These are phyloP conservation scores for Aotearoamyces nothofagi DNA, from an alignment of 2,329 filamentous ascomycete genomes.

Conservation along the genomic window DNA sequence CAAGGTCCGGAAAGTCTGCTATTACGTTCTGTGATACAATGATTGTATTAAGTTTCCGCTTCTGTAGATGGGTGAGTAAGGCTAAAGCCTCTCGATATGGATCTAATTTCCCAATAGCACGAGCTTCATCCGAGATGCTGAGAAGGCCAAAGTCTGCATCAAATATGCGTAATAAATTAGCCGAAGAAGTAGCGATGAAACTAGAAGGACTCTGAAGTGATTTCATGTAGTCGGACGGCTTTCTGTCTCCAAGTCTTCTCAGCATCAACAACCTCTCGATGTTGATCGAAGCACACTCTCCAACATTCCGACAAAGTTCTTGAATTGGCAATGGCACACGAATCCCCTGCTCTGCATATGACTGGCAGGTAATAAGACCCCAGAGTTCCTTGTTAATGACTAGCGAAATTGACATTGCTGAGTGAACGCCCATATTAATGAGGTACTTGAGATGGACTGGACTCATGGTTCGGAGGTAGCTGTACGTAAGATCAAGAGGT, in stretches of 20 bases:
- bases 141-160: slow-evolving; percentile 11
- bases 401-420: slow-evolving; percentile 85
- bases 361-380: slow-evolving; percentile 75
- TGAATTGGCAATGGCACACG: slow-evolving; percentile 75
- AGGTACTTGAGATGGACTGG: slow-evolving; percentile 80
- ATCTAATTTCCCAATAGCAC: slow-evolving; percentile 10
- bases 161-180: slow-evolving; percentile 10
- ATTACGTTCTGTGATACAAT: slow-evolving; percentile 8
- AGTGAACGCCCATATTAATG: slow-evolving; percentile 71
- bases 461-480: slow-evolving; percentile 75
- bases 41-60: slow-evolving; percentile 5
- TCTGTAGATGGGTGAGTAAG: slow-evolving; percentile 9
- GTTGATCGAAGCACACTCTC: slow-evolving; percentile 9
- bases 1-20: slow-evolving; percentile 8
- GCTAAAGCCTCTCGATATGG: slow-evolving; percentile 11
- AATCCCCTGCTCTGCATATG: slow-evolving; percentile 63
- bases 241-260: slow-evolving; percentile 7
- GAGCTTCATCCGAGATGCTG: slow-evolving; percentile 9
- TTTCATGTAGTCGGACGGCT: slow-evolving; percentile 5
- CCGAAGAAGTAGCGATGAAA: slow-evolving; percentile 9
- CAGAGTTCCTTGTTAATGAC: slow-evolving; percentile 72
- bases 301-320: slow-evolving; percentile 76
- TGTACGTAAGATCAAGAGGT: slow-evolving; percentile 68
- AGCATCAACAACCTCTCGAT: slow-evolving; percentile 11
- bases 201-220: slow-evolving; percentile 8